Evolutionary conservation across 2,329 filamentous ascomycete species (phyloP), one percentile per base, ranked within the genome.

Genomic region (Pseudopyricularia cyperi): DNA sequence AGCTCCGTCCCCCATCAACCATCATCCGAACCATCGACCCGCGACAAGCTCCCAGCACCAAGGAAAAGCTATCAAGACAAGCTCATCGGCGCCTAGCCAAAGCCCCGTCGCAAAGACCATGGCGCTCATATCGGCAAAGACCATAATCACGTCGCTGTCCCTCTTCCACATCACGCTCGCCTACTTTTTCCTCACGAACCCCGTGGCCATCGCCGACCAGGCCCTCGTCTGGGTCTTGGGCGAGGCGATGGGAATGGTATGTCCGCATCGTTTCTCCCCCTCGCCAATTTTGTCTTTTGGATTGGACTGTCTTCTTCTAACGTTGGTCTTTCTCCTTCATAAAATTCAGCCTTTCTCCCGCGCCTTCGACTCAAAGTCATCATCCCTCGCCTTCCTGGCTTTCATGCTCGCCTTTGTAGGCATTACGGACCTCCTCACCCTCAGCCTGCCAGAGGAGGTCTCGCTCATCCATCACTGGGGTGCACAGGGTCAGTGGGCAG

Each of bases 161-260:
- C 77, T 95, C 64, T 89, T 93, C 71, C 87, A 95, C 69, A 68
- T 95, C 57, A 87, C 87, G 6, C 73, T 93, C 48, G 89, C 83
- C 60, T 89, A 84, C 68, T 88, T 93, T 71, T 85, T 96, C 70
- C 75, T 94, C 60, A 84, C 80, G 42, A 82, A 76, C 54, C 90
- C 90, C 6, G 70, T 71, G 55, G 74, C 78, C 44, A 75, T 96
- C 60, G 81, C 86, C 48, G 84, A 91, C 62, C 88, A 94, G 61
- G 82, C 84, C 51, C 66, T 95, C 22, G 87, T 95, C 48, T 87
- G 81, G 59, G 77, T 95, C 30, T 70, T 95, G 26, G 89, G 89
- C 52, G 85, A 94, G 66, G 81, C 87, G 51, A 87, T 94, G 81
- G 80, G 83, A 59, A 77, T 95, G 65, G 88, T 91, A 74, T 54